Base-by-base conservation (phyloP, 2,329 filamentous ascomycete genomes). In the Bipolaris cookei region DNA sequence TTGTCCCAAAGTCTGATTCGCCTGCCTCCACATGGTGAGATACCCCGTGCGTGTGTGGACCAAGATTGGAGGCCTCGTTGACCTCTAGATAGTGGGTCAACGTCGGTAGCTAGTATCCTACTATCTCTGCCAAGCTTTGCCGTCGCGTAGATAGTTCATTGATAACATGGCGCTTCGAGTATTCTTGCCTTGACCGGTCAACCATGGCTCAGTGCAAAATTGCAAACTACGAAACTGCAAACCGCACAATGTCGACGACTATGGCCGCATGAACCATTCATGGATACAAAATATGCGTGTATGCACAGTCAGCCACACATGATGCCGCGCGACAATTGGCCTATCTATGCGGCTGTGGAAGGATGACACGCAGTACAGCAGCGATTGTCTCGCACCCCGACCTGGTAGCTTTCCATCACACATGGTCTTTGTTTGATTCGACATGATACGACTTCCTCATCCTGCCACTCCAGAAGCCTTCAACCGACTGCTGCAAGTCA, bases 361-460 rank as follows among this genome's bases (percentile, higher is more conserved):
- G 39, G 39, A 44, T 53, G 51, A 32, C 32, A 50, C 50, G 44
- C 54, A 20, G 51, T 44, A 55, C 55, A 52, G 38, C 55, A 54
- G 50, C 30, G 10, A 28, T n/a, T 16, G 23, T 28, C 14, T 55
- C 46, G 37, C 43, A 18, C 32, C 18, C 50, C 14, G 16, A 16
- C 18, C 14, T 30, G 54, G 10, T n/a, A 21, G 8, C 30, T 23
- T 3, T 16, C 30, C 23, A 23, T 43, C 50, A 42, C 4, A 13
- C 8, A 13, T 13, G 30, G 10, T 47, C 18, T 25, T 23, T 18
- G 16, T n/a, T 47, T 51, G 48, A 28, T 47, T 42, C 37, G 39
- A 44, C 43, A 47, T 18, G 23, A 20, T n/a, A 28, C 23, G 6
- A 14, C 41, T 30, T 14, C 13, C 14, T 25, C 14, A 25, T 28